phyloP scores from a whole-genome alignment of 331 rosid genomes.

The Stylosanthes scabra region DNA sequence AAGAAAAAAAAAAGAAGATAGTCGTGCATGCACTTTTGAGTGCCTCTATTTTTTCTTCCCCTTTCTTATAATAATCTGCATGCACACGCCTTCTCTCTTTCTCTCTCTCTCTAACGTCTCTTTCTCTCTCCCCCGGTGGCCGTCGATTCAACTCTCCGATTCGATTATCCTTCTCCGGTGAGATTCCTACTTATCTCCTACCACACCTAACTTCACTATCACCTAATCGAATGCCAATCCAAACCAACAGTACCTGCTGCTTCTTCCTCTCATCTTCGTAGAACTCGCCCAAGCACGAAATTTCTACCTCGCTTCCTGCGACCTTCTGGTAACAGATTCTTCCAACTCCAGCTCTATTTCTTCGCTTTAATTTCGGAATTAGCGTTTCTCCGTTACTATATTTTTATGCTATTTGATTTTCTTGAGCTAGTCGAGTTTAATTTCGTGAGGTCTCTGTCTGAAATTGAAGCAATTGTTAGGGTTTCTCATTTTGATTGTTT shows the following conservation, averaged over 20 bases:
- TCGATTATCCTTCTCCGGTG: background rate
- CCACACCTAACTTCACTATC: background rate
- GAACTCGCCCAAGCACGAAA: constrained; percentile 17
- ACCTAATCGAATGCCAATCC: constrained; percentile 35
- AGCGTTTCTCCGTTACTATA: background rate
- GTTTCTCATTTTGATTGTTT: constrained; percentile 33
- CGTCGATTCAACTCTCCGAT: constrained; percentile 22
- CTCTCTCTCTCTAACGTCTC: constrained; percentile 16
- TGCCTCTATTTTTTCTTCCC: constrained; percentile 50
- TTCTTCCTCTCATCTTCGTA: constrained; percentile 5
- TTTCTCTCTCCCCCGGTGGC: constrained; percentile 37
- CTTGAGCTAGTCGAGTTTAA: constrained; percentile 22
- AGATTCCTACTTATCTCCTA: constrained; percentile 2
- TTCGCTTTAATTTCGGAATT: constrained; percentile 2
- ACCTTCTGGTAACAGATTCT: constrained; percentile 11
- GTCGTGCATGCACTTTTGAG: constrained; percentile 97
- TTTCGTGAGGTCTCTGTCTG: constrained; percentile 24
- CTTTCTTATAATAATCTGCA: constrained; percentile 56
- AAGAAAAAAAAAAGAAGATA: too few relatives aligned
- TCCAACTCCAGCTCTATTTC: constrained; percentile 30
- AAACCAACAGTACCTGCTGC: background rate
- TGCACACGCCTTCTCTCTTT: constrained; percentile 60
- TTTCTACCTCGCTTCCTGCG: constrained; percentile 11
- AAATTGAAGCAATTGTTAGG: constrained; percentile 48
- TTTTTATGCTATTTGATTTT: constrained; percentile 11